Base-by-base conservation (phyloP, 768 basidiomycete genomes). In the Termitomyces titanicus region DNA sequence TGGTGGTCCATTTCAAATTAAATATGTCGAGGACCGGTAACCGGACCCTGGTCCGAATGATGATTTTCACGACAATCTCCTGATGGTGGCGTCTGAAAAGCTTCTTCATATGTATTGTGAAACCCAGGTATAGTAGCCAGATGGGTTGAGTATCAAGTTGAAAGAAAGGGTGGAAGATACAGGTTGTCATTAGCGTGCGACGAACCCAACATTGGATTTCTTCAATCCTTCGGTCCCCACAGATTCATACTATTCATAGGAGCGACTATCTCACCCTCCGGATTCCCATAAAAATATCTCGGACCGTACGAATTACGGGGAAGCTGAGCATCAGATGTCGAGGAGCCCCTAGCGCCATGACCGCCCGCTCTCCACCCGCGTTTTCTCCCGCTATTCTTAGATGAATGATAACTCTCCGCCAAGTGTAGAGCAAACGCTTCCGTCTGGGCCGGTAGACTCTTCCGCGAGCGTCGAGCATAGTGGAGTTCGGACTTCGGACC, bases 391-490 rank as follows among this genome's bases (percentile, higher is more conserved):
- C 0, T 47, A 56, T n/a, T 35, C 37, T 40, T 47, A 40, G 53
- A 25, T 17, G 51, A 38, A 29, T 17, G 35, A 46, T 59, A 35
- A 43, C 35, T 39, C 22, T 45, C 43, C 20, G 51, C 43, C 43
- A 56, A 42, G 42, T 56, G 47, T 49, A 53, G 50, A 38, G 53
- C 29, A 35, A 55, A 61, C 45, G 25, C 53, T 29, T 52, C 56
- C 56, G 56, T 40, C 35, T 61, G 59, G 29, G 45, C 46, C 59
- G 56, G 59, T 22, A 61, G 31, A 18, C 45, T 48, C 37, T 53
- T 43, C 47, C 58, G 55, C 38, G 47, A 47, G 44, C 48, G 52
- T 48, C 53, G 15, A 53, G 55, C 18, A 27, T 45, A 57, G n/a
- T n/a, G n/a, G n/a, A n/a, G n/a, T 15, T 48, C 53, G 38, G 49